Evolutionary conservation across 371 early-diverging fungal genomes (phyloP).

Genomic region (Fennellomyces sp.): DNA sequence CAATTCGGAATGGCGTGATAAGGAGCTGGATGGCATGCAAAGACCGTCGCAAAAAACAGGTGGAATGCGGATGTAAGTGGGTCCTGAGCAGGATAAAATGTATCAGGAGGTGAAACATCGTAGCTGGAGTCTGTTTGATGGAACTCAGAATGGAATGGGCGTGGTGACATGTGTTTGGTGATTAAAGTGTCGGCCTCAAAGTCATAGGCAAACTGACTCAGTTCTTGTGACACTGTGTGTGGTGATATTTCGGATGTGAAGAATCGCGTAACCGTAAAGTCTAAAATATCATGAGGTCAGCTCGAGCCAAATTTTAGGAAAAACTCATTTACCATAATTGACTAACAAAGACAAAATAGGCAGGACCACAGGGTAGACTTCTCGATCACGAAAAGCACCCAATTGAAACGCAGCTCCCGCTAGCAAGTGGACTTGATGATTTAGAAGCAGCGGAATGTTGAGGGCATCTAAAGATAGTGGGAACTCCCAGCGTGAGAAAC

Average conservation of each 20-base stretch:
- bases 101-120: constrained; percentile 7
- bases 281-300: constrained; percentile 14
- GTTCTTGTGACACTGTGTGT: constrained; percentile 33
- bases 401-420: constrained; percentile 43
- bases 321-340: constrained; percentile 41
- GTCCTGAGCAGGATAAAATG: constrained; percentile 47
- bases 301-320: neutral
- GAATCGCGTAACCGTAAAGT: constrained; percentile 37
- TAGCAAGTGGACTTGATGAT: constrained; percentile 25
- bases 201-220: constrained; percentile 46
- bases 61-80: constrained; percentile 44
- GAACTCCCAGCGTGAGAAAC: neutral
- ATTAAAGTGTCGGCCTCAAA: constrained; percentile 43
- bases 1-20: constrained; percentile 43
- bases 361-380: constrained; percentile 41
- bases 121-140: constrained; percentile 10
- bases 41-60: constrained; percentile 45
- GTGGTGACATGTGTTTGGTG: constrained; percentile 35
- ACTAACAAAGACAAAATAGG: constrained; percentile 48
- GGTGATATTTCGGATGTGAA: constrained; percentile 20
- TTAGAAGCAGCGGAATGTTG: constrained; percentile 8
- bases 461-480: neutral
- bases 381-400: constrained; percentile 35
- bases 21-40: constrained; percentile 43
- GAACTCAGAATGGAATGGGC: constrained; percentile 24